Percentiles rank a stretch among this genome's conserved stretches.
Conservation (phyloP, 768 basidiomycete species). For the Serendipita vermifera region DNA sequence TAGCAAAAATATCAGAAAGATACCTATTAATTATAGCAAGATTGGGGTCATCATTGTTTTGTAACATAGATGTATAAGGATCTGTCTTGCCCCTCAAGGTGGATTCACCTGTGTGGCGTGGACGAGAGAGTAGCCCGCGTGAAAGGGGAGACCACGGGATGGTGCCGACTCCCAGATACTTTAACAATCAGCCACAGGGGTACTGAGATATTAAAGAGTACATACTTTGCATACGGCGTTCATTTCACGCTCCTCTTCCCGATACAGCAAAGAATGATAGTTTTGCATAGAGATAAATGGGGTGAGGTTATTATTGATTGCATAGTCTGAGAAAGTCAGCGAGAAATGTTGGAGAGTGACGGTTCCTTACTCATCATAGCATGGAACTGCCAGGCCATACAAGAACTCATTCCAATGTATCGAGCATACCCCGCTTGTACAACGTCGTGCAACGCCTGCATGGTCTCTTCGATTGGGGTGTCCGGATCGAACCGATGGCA, state of each 20-base stretch:
- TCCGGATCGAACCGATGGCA: conserved; percentile 31
- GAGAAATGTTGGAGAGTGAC: background rate
- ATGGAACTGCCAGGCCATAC: conserved; percentile 44
- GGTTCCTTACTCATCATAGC: conserved; percentile 38
- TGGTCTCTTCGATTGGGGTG: conserved; percentile 27
- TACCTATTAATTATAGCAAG: no score
- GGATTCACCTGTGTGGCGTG: conserved; percentile 25
- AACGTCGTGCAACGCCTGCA: conserved; percentile 59
- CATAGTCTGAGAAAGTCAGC: conserved; percentile 34
- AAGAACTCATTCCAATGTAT: conserved; percentile 47
- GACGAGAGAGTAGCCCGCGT: conserved; percentile 37
- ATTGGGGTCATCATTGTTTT: background rate
- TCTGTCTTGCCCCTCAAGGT: conserved; percentile 32
- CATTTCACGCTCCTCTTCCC: conserved; percentile 56
- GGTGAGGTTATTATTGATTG: conserved; percentile 41
- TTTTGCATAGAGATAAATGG: conserved; percentile 64
- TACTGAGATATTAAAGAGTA: background rate
- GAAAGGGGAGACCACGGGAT: conserved; percentile 51
- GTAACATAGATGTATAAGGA: no score
- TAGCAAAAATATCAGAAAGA: no score
- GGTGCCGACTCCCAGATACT: conserved; percentile 41
- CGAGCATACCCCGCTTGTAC: conserved; percentile 50
- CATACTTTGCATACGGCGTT: conserved; percentile 42
- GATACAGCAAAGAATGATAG: conserved; percentile 45
- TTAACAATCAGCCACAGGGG: background rate